Evolutionary conservation across 352 stramenopile species (phyloP), one percentile per base, ranked within the genome.

Genomic region (Phytophthora aleatoria): DNA sequence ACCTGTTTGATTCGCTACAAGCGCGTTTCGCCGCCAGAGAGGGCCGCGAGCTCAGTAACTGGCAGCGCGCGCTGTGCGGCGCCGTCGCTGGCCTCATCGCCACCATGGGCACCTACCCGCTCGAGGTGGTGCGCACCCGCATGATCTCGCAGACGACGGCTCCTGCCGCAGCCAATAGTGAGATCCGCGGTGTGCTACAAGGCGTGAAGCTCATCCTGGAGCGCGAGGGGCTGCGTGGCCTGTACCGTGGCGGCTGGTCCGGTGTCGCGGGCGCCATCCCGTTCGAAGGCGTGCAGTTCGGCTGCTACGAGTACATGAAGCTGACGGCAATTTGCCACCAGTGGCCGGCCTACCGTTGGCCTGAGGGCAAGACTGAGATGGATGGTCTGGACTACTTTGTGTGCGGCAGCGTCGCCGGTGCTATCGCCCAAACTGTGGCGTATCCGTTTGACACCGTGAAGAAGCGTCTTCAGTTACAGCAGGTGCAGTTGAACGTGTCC

Each of bases 401-500:
- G 20, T 90, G 85, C 51, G 87, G 87, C 27, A 91, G 81, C 45
- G 62, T 92, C 16, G 77, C 87, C 0, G 85, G 85, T 10, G 85
- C 83, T 5, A 73, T 91, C 39, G 86, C 83, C 7, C 87, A 95
- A 71, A 91, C 85, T n/a, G 85, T 91, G 16, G 79, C 85, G 33
- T 95, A 95, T 61, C 85, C 87, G 45, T 95, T 95, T 55, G 85
- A 95, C 61, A 90, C 81, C 31, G 79, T 95, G 20, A 92, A 92
- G 68, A 93, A 92, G 66, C 81, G 85, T 5, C 79, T 95, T 47
- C 87, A 95, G 67, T 75, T 60, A 3, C 80, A 92, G 60, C 53
- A 74, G 20, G 56, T 76, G 12, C 57, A 70, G 16, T 33, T 70
- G 43, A 67, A 69, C 41, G 52, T 55, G 35, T 68, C 67, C 24